phyloP scores from a whole-genome alignment of 208 protist species.

The Leishmania aethiopica region DNA sequence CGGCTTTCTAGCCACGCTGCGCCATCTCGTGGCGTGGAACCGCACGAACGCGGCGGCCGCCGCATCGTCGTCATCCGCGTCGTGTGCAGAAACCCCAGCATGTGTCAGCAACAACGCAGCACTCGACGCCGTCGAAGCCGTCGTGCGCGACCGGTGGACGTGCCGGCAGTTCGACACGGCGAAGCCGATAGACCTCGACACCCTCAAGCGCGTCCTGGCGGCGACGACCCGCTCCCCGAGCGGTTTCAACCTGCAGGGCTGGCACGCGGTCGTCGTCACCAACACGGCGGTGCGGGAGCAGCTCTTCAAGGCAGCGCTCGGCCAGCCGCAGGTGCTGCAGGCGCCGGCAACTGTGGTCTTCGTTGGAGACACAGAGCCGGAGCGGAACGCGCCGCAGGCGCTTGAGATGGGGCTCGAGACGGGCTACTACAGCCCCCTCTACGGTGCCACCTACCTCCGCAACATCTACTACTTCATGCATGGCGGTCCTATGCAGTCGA shows the following conservation, averaged over 20 bases:
- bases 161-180: slow-evolving; percentile 63
- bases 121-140: slow-evolving; percentile 27
- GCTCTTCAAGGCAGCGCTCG: slow-evolving; percentile 61
- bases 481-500: slow-evolving; percentile 51
- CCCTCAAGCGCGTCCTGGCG: slow-evolving; percentile 53
- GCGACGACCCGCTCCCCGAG: slow-evolving; percentile 68
- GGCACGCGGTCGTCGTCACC: slow-evolving; percentile 83
- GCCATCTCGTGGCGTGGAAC: slow-evolving; percentile 46
- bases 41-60: slow-evolving; percentile 34
- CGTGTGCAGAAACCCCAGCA: not conserved
- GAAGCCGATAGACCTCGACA: slow-evolving; percentile 34
- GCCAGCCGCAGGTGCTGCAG: slow-evolving; percentile 69
- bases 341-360: slow-evolving; percentile 81
- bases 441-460: slow-evolving; percentile 59
- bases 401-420: slow-evolving; percentile 68
- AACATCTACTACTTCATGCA: slow-evolving; percentile 79
- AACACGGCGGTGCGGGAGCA: slow-evolving; percentile 34
- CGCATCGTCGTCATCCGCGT: not conserved
- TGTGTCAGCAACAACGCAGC: not conserved
- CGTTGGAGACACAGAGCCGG: slow-evolving; percentile 66
- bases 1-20: slow-evolving; percentile 30
- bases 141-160: slow-evolving; percentile 48
- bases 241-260: slow-evolving; percentile 87
- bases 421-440: slow-evolving; percentile 50
- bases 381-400: slow-evolving; percentile 62